Base-by-base conservation (phyloP, 2,329 filamentous ascomycete species). In the Fusarium sp. region DNA sequence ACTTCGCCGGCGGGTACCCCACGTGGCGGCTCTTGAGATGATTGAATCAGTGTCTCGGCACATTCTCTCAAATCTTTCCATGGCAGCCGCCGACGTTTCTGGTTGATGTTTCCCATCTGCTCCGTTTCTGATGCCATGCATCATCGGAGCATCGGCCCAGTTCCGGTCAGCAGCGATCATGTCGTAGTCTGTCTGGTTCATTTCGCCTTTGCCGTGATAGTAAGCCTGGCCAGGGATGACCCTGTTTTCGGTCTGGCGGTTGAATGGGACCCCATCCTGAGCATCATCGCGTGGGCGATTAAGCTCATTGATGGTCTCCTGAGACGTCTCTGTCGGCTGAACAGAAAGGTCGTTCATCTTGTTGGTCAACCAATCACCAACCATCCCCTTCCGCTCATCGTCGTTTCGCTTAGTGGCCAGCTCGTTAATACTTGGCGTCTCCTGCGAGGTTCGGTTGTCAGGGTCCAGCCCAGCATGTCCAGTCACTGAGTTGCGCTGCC, bases 1-100 rank as follows among this genome's bases (percentile, higher is more conserved):
- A 80, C 92, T 92, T 67, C 89, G 88, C 48, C 92, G 88, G 8
- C 90, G 88, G 2, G 92, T 94, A 18, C 92, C 92, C 86, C 92
- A 91, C 0, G 92, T 94, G 20, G 92, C 92, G 16, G 91, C 88
- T 71, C 89, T 85, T 2, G 91, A 92, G 11, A 91, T 81, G 13
- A 92, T 84, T 0, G 91, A 92, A 31, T 86, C 87, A 57, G 85
- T 90, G 71, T 91, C 89, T 22, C 84, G 85, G 64, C 83, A 87
- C 83, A 88, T 85, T 13, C 82, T 83, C 72, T 89, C 83, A 64
- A 88, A 91, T 43, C 77, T 84, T 50, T 85, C 84, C 22, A 91
- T 91, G 11, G 89, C 89, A 18, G 83, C 88, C 50, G 88, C 84
- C 2, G 89, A 87, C 2, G 86, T 85, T 62, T 85, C 81, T 2